phyloP scores from a whole-genome alignment of 2,329 filamentous ascomycete genomes.

The Cytospora schulzeri region DNA sequence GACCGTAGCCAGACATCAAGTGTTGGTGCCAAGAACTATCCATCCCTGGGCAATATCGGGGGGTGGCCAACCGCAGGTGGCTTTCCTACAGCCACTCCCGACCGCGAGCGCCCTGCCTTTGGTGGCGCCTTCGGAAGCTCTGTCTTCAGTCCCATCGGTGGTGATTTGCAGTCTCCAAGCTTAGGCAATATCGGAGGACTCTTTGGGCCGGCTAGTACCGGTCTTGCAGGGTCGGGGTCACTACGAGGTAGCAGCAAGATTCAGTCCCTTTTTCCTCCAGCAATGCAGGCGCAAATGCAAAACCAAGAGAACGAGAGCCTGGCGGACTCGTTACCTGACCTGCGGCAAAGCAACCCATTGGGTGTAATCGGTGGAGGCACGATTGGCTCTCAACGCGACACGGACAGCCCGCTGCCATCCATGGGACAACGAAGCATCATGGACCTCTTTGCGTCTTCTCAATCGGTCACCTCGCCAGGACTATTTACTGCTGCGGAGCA shows the following conservation, averaged over 20 bases:
- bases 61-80: conserved; percentile 57
- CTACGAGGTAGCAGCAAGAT: conserved; percentile 79
- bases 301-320: conserved; percentile 65
- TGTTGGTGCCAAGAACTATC: conserved; percentile 75
- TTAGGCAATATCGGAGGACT: conserved; percentile 68
- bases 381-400: conserved; percentile 59
- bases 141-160: conserved; percentile 71
- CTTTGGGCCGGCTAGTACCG: conserved; percentile 65
- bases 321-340: conserved; percentile 59
- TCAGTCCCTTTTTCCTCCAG: conserved; percentile 81
- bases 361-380: conserved; percentile 67
- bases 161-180: conserved; percentile 74
- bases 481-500: conserved; percentile 44
- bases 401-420: conserved; percentile 60
- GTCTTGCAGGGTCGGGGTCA: conserved; percentile 61
- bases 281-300: conserved; percentile 92
- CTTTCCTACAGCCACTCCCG: conserved; percentile 66
- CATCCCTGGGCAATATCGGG: conserved; percentile 60
- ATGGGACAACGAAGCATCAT: conserved; percentile 56
- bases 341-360: conserved; percentile 63
- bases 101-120: conserved; percentile 61
- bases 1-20: conserved; percentile 94
- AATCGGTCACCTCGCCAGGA: conserved; percentile 38
- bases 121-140: conserved; percentile 73
- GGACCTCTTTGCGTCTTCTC: conserved; percentile 51